Evolutionary conservation across 331 rosid species (phyloP).

Genomic region (Pyrus hybrid): DNA sequence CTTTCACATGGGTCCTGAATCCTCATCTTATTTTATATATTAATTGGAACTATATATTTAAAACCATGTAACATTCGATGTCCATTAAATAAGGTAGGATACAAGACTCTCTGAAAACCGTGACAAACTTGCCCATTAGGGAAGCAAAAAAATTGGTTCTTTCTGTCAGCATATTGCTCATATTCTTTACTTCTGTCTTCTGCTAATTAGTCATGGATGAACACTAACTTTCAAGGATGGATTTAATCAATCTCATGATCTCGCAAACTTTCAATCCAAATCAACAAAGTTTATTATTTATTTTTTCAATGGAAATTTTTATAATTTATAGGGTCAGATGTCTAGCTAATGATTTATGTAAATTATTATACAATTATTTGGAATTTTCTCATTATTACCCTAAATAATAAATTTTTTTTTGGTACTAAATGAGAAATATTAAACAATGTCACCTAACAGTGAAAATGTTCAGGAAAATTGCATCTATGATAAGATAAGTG

Average conservation of each 20-base stretch:
- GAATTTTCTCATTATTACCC: not conserved
- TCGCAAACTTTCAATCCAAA: not conserved
- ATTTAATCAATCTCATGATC: not conserved
- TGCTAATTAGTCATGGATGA: not conserved
- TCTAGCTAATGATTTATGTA: not conserved
- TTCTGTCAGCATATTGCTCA: not conserved
- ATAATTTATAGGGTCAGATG: not conserved
- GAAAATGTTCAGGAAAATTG: no score
- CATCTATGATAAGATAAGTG: no score
- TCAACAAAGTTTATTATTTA: no score
- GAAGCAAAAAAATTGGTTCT: not conserved
- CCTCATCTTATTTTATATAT: not conserved
- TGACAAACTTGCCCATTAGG: not conserved
- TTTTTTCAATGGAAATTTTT: no score
- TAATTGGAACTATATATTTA: not conserved
- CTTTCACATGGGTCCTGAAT: slow-evolving; percentile 20
- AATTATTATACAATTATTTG: not conserved
- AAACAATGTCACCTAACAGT: no score
- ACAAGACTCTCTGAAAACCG: not conserved
- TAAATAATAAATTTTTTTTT: no score
- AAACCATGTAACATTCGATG: not conserved
- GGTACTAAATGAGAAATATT: no score
- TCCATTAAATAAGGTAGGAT: no score
- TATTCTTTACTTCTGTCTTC: not conserved
- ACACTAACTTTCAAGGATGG: not conserved